Conservation (phyloP, 202 grass and related monocot genomes). For the Saccharum hybrid region DNA sequence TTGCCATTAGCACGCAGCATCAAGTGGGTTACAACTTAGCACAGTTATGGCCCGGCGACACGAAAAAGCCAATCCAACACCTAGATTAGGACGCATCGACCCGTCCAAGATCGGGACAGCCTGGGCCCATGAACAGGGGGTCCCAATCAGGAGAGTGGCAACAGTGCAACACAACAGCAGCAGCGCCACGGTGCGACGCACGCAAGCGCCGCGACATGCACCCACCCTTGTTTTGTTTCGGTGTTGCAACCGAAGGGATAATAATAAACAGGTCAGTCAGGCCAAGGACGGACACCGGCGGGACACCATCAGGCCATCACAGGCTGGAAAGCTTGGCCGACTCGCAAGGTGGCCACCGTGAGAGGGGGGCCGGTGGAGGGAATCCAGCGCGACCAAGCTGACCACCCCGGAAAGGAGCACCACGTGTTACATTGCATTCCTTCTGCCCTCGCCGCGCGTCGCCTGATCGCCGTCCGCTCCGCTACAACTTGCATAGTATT, state of each 20-base stretch:
- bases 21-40: too few relatives aligned
- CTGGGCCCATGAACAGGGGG: slow-evolving; percentile 5
- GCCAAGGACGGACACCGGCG: not conserved
- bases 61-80: not conserved
- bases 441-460: too few relatives aligned
- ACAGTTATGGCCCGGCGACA: not conserved
- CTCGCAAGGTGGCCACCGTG: not conserved
- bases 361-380: too few relatives aligned
- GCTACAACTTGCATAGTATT: not conserved
- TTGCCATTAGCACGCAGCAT: too few relatives aligned
- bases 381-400: not conserved
- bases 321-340: slow-evolving; percentile 51
- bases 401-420: not conserved
- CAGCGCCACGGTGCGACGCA: not conserved
- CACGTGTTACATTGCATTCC: slow-evolving; percentile 26
- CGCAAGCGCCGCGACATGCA: slow-evolving; percentile 13
- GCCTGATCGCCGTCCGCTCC: too few relatives aligned
- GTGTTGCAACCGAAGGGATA: not conserved
- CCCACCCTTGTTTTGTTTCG: not conserved
- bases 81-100: slow-evolving; percentile 13
- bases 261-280: not conserved
- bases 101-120: slow-evolving; percentile 18
- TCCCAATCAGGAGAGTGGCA: not conserved
- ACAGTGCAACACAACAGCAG: not conserved
- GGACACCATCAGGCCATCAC: not conserved